Conservation (phyloP, 768 basidiomycete genomes). For the Boletus rubroflammeus region DNA sequence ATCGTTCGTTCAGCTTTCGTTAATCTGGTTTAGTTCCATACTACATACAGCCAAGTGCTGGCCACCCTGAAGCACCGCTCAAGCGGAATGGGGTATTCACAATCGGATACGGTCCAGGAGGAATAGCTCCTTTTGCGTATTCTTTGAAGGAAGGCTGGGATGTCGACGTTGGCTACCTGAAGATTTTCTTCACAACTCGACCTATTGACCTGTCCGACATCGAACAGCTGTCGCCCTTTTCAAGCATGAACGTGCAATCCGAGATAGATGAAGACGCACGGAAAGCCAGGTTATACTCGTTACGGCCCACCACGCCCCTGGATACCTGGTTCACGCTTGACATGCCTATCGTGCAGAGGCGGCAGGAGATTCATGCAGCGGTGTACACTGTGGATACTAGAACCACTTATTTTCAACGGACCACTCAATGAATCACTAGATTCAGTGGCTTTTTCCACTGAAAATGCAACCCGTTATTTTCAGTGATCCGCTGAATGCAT, state of each 20-base stretch:
- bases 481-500: neutral
- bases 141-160: neutral
- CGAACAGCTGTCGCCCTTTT: slow-evolving; percentile 33
- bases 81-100: slow-evolving; percentile 15
- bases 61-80: slow-evolving; percentile 6
- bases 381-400: neutral
- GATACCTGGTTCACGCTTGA: slow-evolving; percentile 19
- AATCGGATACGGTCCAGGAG: slow-evolving; percentile 41
- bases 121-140: slow-evolving; percentile 3
- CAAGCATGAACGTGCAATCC: neutral
- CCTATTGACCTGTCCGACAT: slow-evolving; percentile 36
- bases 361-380: neutral
- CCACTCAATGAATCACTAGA: neutral
- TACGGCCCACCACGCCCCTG: neutral
- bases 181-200: neutral
- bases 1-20: neutral
- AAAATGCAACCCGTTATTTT: neutral
- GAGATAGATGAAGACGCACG: neutral
- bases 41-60: slow-evolving; percentile 1
- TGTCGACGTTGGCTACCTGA: slow-evolving; percentile 42
- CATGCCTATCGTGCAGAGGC: slow-evolving; percentile 19
- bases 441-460: neutral
- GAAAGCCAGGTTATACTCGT: neutral
- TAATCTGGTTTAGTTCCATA: slow-evolving; percentile 7
- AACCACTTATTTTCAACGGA: neutral